Base-by-base conservation (phyloP, 257 asterid species). In the Fraxinus excelsior region DNA sequence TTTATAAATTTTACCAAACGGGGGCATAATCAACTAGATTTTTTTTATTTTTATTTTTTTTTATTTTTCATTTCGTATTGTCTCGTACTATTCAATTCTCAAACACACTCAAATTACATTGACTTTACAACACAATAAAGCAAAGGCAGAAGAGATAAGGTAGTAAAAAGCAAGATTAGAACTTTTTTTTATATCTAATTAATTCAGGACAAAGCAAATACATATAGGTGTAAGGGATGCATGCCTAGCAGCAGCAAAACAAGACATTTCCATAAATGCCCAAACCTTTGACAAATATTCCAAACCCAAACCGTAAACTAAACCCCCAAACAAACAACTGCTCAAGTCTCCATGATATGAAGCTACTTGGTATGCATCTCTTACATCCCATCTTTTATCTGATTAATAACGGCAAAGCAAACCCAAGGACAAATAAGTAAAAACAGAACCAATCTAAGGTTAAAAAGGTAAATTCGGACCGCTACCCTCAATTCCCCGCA, bases 401-500 rank as follows among this genome's bases (percentile, higher is more conserved):
- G 25, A 65, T 51, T 5, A 58, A 37, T n/a, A 78, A 56, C 76
- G 32, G 7, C 67, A 70, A 66, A 53, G 12, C 42, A 40, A 76
- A 56, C n/a, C 40, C 35, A 79, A 70, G 58, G 71, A 21, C 62
- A 73, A 37, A 12, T 31, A 46, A 23, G 51, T 19, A 79, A 78
- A 32, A 34, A 73, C 31, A 80, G 13, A 21, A 73, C 71, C 46
- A 65, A 58, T 26, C 14, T 40, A 34, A 56, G 68, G 68, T 23
- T 62, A 25, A 62, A 62, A 28, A 70, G 82, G 83, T 74, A 81
- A 81, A 84, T 42, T 86, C 90, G 90, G 90, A 86, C 90, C 90
- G 86, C 79, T 84, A 84, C 85, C 88, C 88, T 86, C 90, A 78
- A 86, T 86, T 86, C 90, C 90, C 90, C 90, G 82, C 88, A 78